Conservation (phyloP, 2,329 filamentous ascomycete species). For the Gaeumannomyces tritici region DNA sequence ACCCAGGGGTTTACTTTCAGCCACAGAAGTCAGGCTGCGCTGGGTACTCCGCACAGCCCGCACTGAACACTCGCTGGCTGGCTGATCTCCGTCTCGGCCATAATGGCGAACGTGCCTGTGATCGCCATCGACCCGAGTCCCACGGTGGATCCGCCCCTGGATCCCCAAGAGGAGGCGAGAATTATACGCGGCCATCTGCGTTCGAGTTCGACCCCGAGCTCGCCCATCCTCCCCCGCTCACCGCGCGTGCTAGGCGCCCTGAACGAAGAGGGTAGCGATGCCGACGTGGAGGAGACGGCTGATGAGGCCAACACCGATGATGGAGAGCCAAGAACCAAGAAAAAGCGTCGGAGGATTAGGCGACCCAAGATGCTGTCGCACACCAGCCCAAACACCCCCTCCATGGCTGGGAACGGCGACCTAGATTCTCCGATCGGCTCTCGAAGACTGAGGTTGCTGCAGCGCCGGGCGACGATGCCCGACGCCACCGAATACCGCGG, state of each 20-base stretch:
- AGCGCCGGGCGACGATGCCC: slow-evolving; percentile 57
- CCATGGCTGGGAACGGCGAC: slow-evolving; percentile 28
- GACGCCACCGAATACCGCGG: slow-evolving; percentile 49
- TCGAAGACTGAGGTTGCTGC: slow-evolving; percentile 43
- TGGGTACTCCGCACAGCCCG: background rate
- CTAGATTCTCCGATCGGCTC: slow-evolving; percentile 29
- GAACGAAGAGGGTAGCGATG: slow-evolving; percentile 54
- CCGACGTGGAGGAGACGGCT: slow-evolving; percentile 73
- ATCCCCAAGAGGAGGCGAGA: background rate
- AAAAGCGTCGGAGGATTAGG: slow-evolving; percentile 51
- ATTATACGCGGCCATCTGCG: slow-evolving; percentile 2
- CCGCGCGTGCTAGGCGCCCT: slow-evolving; percentile 12
- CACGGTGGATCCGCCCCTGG: background rate
- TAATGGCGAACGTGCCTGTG: background rate
- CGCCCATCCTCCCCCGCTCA: slow-evolving; percentile 35
- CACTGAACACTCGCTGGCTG: background rate
- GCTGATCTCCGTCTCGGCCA: background rate
- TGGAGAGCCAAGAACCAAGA: slow-evolving; percentile 43
- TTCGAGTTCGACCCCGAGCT: slow-evolving; percentile 31
- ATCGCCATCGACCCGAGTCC: background rate
- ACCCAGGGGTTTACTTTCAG: background rate
- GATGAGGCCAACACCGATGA: slow-evolving; percentile 55
- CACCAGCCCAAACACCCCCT: slow-evolving; percentile 59
- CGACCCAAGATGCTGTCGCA: slow-evolving; percentile 42
- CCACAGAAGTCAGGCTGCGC: background rate